Evolutionary conservation across 192 early-diverging fungal species (phyloP), one percentile per base, ranked within the genome.

Genomic region (Gaertneriomyces sp.): DNA sequence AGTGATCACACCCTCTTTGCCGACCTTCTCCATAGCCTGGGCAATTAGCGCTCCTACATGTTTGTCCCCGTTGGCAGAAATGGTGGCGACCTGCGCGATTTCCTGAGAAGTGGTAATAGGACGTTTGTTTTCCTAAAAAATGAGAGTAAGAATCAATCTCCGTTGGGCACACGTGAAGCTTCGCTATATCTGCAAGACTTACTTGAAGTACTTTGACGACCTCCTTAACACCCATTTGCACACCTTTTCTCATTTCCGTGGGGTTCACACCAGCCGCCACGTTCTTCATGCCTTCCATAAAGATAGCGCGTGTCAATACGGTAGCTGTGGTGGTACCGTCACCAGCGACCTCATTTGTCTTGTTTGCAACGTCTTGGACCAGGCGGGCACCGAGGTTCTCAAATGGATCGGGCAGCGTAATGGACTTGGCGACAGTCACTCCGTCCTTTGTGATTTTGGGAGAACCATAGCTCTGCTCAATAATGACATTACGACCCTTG

Each of bases 391-490:
- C 98, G 46, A 99, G 86, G 85, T 99, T 98, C 82, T 99, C 98
- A 74, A 99, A 95, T 79, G 93, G 95, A 81, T 99, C 93, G 76
- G 98, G 91, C 42, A 99, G 86, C 42, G 87, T 81, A 76, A 99
- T 94, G 67, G 92, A 89, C 84, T 98, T 98, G 58, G 98, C 98
- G 19, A 99, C 98, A 54, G 98, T 95, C 45, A 99, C 98, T 77
- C 98, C 98, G 77, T 99, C 98, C 90, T 99, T 99, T 76, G 98
- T 99, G 82, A 99, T 99, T 86, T 98, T 98, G 66, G 97, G 97
- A 44, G 88, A 86, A 43, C 96, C 97, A 66, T 96, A 99, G 43
- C 92, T 74, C 78, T 99, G 97, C 76, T 96, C 84, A 74, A 99
- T 99, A 64, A 99, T 82, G 17, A 99, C 98, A 74, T 96, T 97